Conservation (phyloP, 2,329 filamentous ascomycete species). For the Cryoendolithus antarcticus region DNA sequence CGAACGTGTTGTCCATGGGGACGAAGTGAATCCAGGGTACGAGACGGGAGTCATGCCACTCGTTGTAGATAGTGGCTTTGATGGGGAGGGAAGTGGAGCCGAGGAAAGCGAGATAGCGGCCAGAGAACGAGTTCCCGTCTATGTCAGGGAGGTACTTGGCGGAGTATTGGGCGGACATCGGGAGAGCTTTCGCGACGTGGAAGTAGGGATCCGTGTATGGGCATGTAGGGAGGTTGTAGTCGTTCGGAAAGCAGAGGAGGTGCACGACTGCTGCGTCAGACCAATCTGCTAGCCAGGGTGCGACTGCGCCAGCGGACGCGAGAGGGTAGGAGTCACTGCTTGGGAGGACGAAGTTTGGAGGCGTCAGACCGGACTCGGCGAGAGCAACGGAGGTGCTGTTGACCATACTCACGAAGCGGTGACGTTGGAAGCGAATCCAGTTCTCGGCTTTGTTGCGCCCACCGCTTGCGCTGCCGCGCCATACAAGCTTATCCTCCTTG, state of each 20-base stretch:
- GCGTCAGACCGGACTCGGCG: conserved; percentile 31
- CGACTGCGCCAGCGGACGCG: conserved; percentile 15
- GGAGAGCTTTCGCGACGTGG: conserved; percentile 17
- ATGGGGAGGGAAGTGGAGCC: conserved; percentile 58
- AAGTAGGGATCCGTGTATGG: conserved; percentile 34
- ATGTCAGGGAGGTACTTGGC: conserved; percentile 64
- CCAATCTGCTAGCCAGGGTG: conserved; percentile 29
- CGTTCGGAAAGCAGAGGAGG: conserved; percentile 31
- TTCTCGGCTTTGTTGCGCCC: conserved; percentile 40
- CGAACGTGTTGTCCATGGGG: conserved; percentile 62
- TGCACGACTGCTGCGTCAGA: conserved; percentile 32
- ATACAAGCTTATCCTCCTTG: conserved; percentile 31
- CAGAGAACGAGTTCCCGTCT: conserved; percentile 48
- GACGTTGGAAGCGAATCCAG: conserved; percentile 63
- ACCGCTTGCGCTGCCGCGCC: conserved; percentile 37
- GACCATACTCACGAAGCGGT: conserved; percentile 62
- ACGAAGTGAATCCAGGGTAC: conserved; percentile 72
- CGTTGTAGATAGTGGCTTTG: conserved; percentile 65
- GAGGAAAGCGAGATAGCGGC: conserved; percentile 42
- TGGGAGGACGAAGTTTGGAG: conserved; percentile 29
- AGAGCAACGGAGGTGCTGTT: conserved; percentile 48
- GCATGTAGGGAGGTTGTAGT: conserved; percentile 27
- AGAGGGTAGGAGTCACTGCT: conserved; percentile 27
- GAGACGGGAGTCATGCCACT: conserved; percentile 63
- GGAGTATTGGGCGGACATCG: conserved; percentile 31